phyloP scores from a whole-genome alignment of 306 rosid species.

The Lupinus albus region DNA sequence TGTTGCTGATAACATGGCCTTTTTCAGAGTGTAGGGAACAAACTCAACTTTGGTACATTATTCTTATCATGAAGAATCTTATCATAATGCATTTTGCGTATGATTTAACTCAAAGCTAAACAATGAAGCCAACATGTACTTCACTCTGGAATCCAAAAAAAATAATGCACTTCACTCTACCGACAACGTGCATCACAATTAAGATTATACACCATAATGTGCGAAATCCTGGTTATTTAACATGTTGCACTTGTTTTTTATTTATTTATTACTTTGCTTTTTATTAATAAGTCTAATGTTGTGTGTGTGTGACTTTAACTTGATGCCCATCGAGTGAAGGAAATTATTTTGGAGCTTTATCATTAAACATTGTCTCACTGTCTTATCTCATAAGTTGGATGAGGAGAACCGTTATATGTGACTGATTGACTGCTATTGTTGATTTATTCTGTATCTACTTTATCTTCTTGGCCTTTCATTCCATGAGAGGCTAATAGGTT shows the following conservation, averaged over 20 bases:
- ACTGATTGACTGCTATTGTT: conserved; percentile 11
- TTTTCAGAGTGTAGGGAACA: neutral
- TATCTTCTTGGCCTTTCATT: conserved; percentile 20
- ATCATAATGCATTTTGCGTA: neutral
- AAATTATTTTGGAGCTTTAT: conserved; percentile 7
- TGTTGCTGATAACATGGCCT: conserved; percentile 5
- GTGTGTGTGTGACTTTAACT: neutral
- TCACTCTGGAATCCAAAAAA: too few species aligned
- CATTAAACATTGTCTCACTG: conserved; percentile 22
- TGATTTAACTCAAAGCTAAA: neutral
- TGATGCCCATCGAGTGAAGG: neutral
- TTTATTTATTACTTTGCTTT: too few species aligned
- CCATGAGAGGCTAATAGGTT: conserved; percentile 2
- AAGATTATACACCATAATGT: too few species aligned
- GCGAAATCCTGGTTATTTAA: neutral
- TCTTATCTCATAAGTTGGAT: conserved; percentile 29
- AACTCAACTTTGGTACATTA: neutral
- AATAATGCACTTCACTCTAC: too few species aligned
- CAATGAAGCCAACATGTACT: neutral
- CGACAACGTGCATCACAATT: too few species aligned
- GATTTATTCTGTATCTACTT: conserved; percentile 13
- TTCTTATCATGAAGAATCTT: conserved; percentile 22
- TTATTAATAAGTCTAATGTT: neutral
- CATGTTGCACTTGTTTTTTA: neutral
- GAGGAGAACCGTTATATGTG: conserved; percentile 13